These are phyloP conservation scores for Raffaelea arxii DNA, from an alignment of 2,329 filamentous ascomycete species.

Conservation along the genomic window DNA sequence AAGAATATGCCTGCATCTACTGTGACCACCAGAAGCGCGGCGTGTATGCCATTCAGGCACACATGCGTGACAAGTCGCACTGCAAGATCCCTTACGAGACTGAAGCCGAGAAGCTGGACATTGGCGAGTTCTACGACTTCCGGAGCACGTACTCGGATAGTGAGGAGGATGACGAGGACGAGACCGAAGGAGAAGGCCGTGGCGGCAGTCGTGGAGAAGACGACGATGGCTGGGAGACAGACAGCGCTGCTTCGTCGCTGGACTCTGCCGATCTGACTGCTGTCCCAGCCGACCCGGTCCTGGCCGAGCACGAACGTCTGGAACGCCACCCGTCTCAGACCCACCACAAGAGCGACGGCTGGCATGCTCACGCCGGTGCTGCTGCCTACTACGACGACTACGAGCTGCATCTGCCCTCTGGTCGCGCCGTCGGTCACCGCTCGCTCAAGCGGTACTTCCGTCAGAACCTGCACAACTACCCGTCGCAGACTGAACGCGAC, in stretches of 20 bases:
- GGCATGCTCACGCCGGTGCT: slow-evolving; percentile 75
- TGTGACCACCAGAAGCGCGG: slow-evolving; percentile 78
- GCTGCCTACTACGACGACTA: slow-evolving; percentile 87
- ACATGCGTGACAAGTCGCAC: slow-evolving; percentile 95
- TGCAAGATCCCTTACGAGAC: slow-evolving; percentile 91
- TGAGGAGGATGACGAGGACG: slow-evolving; percentile 50
- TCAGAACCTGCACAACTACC: slow-evolving; percentile 83
- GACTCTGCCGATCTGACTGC: slow-evolving; percentile 77
- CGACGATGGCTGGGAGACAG: slow-evolving; percentile 79
- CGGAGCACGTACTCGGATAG: slow-evolving; percentile 86
- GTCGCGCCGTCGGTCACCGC: slow-evolving; percentile 81
- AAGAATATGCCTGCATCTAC: slow-evolving; percentile 75
- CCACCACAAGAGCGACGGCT: slow-evolving; percentile 65
- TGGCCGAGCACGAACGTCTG: slow-evolving; percentile 63
- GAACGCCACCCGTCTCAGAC: slow-evolving; percentile 65
- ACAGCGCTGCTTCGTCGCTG: slow-evolving; percentile 79
- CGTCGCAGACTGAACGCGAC: slow-evolving; percentile 56
- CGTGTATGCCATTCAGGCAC: slow-evolving; percentile 75
- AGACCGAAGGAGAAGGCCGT: slow-evolving; percentile 23
- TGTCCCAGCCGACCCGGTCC: slow-evolving; percentile 63
- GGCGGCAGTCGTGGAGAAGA: slow-evolving; percentile 27
- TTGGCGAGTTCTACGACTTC: slow-evolving; percentile 97
- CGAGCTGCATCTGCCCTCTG: slow-evolving; percentile 86
- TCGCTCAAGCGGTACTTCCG: slow-evolving; percentile 81
- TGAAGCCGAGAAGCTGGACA: slow-evolving; percentile 83